These are phyloP conservation scores for Hemerocallis citrina DNA, from an alignment of 106 monocot species.

Conservation along the genomic window DNA sequence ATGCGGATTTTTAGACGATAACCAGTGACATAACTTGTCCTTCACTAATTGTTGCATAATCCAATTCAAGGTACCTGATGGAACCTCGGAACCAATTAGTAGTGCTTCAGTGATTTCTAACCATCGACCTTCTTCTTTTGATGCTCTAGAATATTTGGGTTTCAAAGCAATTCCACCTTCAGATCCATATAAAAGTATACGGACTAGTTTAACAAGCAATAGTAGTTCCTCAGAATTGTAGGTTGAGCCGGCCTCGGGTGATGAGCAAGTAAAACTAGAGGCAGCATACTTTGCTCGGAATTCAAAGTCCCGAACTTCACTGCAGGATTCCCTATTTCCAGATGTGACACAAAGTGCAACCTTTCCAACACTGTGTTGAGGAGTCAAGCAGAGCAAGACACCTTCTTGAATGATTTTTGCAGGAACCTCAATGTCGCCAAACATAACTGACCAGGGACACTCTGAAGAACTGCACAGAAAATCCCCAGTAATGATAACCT, in stretches of 20 bases:
- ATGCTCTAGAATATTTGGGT: slow-evolving; percentile 9
- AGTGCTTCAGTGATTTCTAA: slow-evolving; percentile 9
- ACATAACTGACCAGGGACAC: slow-evolving; percentile 53
- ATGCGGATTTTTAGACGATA: slow-evolving; percentile 23
- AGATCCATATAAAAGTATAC: slow-evolving; percentile 28
- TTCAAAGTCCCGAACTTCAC: slow-evolving; percentile 54
- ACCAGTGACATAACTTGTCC: slow-evolving; percentile 52
- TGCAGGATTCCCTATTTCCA: slow-evolving; percentile 52
- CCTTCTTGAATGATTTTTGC: slow-evolving; percentile 53
- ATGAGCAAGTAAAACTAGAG: slow-evolving; percentile 1
- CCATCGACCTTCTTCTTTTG: slow-evolving; percentile 10
- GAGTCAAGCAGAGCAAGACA: slow-evolving; percentile 47
- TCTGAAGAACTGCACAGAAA: slow-evolving; percentile 45
- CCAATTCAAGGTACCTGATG: slow-evolving; percentile 22
- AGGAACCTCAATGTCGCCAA: slow-evolving; percentile 65
- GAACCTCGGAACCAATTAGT: slow-evolving; percentile 10
- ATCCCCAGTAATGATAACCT: slow-evolving; percentile 47
- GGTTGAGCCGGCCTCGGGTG: background rate
- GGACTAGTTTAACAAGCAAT: slow-evolving; percentile 31
- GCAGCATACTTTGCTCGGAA: slow-evolving; percentile 22
- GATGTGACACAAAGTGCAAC: slow-evolving; percentile 48
- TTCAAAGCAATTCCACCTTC: slow-evolving; percentile 8
- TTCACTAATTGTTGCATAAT: slow-evolving; percentile 47
- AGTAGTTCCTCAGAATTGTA: slow-evolving; percentile 33
- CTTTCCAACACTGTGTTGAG: slow-evolving; percentile 34